These are phyloP conservation scores for Aspergillus felis DNA, from an alignment of 2,329 filamentous ascomycete genomes.

Conservation along the genomic window DNA sequence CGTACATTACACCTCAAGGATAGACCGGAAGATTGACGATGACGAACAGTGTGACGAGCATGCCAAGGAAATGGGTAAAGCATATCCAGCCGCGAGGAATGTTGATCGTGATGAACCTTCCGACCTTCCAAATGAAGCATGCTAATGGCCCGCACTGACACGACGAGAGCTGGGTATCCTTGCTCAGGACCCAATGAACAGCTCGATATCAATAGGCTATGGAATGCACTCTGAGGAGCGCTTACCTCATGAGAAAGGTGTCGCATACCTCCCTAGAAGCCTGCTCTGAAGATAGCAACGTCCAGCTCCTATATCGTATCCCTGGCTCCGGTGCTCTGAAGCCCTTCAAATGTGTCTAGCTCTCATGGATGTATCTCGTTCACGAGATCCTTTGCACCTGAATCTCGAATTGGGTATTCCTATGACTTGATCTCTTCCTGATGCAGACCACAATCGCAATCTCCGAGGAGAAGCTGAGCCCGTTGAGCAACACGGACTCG, in stretches of 20 bases:
- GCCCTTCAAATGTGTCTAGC: neutral
- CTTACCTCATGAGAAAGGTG: neutral
- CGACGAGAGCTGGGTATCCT: neutral
- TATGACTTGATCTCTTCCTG: neutral
- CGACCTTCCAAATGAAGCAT: neutral
- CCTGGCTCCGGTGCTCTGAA: neutral
- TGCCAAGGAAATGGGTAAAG: neutral
- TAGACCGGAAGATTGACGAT: neutral
- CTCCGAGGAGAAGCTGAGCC: slow-evolving; percentile 9
- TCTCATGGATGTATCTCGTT: neutral
- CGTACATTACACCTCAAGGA: neutral
- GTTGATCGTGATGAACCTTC: neutral
- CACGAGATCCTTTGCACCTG: neutral
- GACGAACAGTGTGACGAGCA: neutral
- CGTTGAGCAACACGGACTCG: slow-evolving; percentile 12
- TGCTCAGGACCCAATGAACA: neutral
- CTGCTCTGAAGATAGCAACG: neutral
- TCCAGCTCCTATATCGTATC: neutral
- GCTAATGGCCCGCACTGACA: neutral
- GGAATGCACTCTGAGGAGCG: neutral
- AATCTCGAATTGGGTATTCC: neutral
- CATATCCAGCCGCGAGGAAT: neutral
- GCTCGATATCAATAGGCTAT: neutral
- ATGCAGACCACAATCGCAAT: neutral
- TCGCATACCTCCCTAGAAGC: neutral